phyloP scores from a whole-genome alignment of 495 filamentous ascomycete genomes.

The Oleoguttula mirabilis region DNA sequence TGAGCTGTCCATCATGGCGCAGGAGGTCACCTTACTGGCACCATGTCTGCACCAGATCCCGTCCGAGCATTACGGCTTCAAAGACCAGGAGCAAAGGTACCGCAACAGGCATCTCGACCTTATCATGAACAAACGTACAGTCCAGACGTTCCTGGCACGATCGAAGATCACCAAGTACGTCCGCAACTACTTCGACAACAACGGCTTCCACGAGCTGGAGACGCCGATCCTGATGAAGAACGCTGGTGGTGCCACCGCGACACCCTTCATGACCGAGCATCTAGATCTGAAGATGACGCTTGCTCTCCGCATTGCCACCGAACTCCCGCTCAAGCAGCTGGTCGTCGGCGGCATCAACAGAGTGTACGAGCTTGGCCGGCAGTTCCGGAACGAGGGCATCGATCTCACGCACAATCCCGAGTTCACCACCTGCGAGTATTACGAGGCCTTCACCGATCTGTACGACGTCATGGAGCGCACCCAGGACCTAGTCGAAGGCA shows the following conservation, averaged over 20 bases:
- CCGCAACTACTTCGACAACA: slow-evolving; percentile 70
- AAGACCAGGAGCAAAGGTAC: slow-evolving; percentile 84
- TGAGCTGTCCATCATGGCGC: slow-evolving; percentile 88
- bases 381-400: slow-evolving; percentile 91
- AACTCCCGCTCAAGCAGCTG: slow-evolving; percentile 91
- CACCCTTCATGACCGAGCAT: slow-evolving; percentile 88
- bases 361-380: slow-evolving; percentile 85
- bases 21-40: slow-evolving; percentile 67
- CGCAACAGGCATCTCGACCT: slow-evolving; percentile 88
- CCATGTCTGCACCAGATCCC: slow-evolving; percentile 92
- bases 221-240: slow-evolving; percentile 97
- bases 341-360: slow-evolving; percentile 85
- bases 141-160: slow-evolving; percentile 69
- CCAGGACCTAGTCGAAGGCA: slow-evolving; percentile 83
- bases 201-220: slow-evolving; percentile 87
- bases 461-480: slow-evolving; percentile 89
- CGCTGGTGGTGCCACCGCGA: slow-evolving; percentile 89
- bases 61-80: slow-evolving; percentile 82
- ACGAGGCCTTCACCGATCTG: slow-evolving; percentile 86
- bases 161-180: slow-evolving; percentile 77
- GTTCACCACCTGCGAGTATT: slow-evolving; percentile 96
- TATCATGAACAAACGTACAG: slow-evolving; percentile 82
- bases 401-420: slow-evolving; percentile 98
- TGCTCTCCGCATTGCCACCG: slow-evolving; percentile 89
- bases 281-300: slow-evolving; percentile 89